These are phyloP conservation scores for Eucalyptus erythrocorys DNA, from an alignment of 345 rosid species.

Conservation along the genomic window DNA sequence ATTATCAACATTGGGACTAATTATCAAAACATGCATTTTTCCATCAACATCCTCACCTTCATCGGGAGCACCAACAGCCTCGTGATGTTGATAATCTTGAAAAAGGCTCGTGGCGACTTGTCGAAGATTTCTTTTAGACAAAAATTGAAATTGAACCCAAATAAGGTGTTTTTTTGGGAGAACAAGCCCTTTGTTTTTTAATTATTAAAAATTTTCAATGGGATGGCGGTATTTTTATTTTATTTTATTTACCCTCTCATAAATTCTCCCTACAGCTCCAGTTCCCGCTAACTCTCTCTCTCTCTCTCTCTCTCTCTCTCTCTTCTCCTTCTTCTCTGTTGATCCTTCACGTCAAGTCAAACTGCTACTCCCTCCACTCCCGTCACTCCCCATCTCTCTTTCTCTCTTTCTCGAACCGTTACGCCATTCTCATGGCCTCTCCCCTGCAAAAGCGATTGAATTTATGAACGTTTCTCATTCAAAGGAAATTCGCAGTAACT, in stretches of 20 bases:
- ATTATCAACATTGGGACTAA: not conserved
- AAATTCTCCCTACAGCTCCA: not conserved
- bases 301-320: not conserved
- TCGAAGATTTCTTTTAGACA: not conserved
- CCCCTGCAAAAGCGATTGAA: not conserved
- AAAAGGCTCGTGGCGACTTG: accelerated
- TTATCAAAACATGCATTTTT: not conserved
- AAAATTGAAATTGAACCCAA: not conserved
- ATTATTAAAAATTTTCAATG: not conserved
- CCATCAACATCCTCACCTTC: not conserved
- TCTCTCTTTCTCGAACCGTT: not conserved
- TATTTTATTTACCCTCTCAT: not conserved
- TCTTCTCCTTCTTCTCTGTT: not conserved
- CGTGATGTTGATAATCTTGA: not conserved
- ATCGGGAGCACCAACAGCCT: accelerated
- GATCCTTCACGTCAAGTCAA: not conserved
- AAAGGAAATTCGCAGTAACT: not conserved
- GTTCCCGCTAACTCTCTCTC: not conserved
- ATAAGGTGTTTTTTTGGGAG: not conserved
- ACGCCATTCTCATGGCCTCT: not conserved
- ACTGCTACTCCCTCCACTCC: not conserved
- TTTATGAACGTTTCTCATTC: not conserved
- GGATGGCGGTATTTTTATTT: not conserved
- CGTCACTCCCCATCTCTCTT: not conserved
- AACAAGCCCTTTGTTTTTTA: not conserved